phyloP scores from a whole-genome alignment of 2,329 filamentous ascomycete genomes.

The Colletotrichum sidae region DNA sequence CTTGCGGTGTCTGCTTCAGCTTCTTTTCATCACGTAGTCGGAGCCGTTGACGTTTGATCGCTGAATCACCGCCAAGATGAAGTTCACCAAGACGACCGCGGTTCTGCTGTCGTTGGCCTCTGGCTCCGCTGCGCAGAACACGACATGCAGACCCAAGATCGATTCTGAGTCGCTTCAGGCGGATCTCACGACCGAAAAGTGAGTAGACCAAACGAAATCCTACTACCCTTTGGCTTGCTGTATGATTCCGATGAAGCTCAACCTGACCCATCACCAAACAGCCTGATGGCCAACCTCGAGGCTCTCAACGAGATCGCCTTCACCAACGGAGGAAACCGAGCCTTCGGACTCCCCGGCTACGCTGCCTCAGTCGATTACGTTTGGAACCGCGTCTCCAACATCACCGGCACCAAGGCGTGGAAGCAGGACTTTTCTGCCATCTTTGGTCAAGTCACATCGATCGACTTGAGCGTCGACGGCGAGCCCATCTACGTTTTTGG shows the following conservation, averaged over 20 bases:
- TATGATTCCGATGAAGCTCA: not conserved
- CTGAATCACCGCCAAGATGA: conserved; percentile 23
- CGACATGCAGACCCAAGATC: conserved; percentile 36
- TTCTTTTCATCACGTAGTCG: too few relatives aligned
- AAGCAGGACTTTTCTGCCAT: conserved; percentile 60
- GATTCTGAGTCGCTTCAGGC: conserved; percentile 37
- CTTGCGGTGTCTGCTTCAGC: too few relatives aligned
- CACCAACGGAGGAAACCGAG: conserved; percentile 63
- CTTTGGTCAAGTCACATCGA: conserved; percentile 36
- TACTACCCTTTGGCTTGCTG: too few relatives aligned
- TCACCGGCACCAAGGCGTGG: conserved; percentile 52
- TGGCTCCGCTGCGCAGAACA: conserved; percentile 9
- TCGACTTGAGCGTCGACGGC: conserved; percentile 39
- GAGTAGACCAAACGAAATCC: not conserved
- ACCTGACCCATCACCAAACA: conserved; percentile 36
- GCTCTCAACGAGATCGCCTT: conserved; percentile 60
- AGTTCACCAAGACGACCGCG: conserved; percentile 29
- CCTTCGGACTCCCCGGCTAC: conserved; percentile 64
- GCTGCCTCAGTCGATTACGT: conserved; percentile 62
- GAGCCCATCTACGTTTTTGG: conserved; percentile 45
- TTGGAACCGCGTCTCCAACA: conserved; percentile 56
- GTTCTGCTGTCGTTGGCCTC: conserved; percentile 34
- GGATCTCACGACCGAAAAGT: conserved; percentile 38
- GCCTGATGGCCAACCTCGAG: conserved; percentile 58
- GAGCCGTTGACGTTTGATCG: not conserved